Evolutionary conservation across 495 filamentous ascomycete genomes (phyloP), one percentile per base, ranked within the genome.

Genomic region (Bacidia rubella): DNA sequence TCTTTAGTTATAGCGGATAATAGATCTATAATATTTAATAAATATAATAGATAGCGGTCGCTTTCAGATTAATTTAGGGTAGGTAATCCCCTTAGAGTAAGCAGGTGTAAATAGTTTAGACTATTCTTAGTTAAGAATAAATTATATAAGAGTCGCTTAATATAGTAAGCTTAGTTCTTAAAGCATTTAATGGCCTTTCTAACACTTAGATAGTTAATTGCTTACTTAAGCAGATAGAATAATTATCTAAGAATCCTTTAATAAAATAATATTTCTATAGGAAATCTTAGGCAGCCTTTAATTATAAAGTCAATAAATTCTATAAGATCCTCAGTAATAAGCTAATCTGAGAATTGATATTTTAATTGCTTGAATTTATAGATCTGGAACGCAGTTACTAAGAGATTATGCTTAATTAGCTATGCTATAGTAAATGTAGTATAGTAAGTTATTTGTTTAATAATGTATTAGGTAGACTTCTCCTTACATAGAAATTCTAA

Each of bases 311-410:
- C 15, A 7, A 35, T 7, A 35, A 35, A 35, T 5, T 35, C 15
- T 35, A 46, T 15, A 19, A 9, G 9, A 10, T 24, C 1, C 19
- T 24, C 20, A 20, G 12, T 24, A 21, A 4, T 35, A 35, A 35
- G 15, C 5, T 51, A 15, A 51, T 27, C 47, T n/a, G n/a, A 27
- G 11, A 41, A 51, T 7, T 49, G 11, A 38, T 49, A 41, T 44
- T 47, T 51, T 40, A 51, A 51, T 40, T 9, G 7, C 9, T 15
- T 44, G 19, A 44, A 44, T 9, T 22, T 17, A 44, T 44, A 44
- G 17, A 22, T 5, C 41, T 44, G 19, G 15, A 19, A 44, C 9
- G 17, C 21, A 9, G 19, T 9, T 9, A 44, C 41, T 17, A 19
- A 19, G 5, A 19, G 9, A 44, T 44, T 19, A 44, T 44, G 19